These are phyloP conservation scores for Kwoniella newhampshirensis DNA, from an alignment of 768 basidiomycete species.

Conservation along the genomic window DNA sequence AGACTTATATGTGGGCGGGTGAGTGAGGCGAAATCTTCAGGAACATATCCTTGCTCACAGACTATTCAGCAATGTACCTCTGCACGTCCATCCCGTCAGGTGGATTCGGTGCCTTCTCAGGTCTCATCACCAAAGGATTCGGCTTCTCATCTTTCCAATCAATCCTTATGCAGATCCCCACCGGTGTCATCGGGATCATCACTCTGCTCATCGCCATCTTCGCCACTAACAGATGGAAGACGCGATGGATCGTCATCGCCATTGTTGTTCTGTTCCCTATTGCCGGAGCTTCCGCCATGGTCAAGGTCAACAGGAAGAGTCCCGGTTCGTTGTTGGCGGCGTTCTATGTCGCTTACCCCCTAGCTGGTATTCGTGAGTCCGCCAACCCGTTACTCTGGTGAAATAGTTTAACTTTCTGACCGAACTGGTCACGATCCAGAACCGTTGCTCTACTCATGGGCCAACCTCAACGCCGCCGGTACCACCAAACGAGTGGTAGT, in stretches of 20 bases:
- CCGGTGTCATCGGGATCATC: conserved; percentile 41
- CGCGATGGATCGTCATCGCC: conserved; percentile 34
- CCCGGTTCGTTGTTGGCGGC: conserved; percentile 22
- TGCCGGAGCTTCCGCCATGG: conserved; percentile 22
- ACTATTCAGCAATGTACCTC: conserved; percentile 7
- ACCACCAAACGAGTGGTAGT: conserved; percentile 46
- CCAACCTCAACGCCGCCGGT: conserved; percentile 44
- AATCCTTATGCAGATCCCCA: conserved; percentile 46
- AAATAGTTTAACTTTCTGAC: not conserved
- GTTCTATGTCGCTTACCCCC: conserved; percentile 36
- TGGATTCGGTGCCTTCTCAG: conserved; percentile 19
- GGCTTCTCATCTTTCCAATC: conserved; percentile 15
- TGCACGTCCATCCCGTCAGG: conserved; percentile 14
- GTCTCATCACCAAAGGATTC: conserved; percentile 27
- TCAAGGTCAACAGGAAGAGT: conserved; percentile 18
- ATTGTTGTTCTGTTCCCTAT: conserved; percentile 15
- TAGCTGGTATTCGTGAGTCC: conserved; percentile 26
- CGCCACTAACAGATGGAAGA: conserved; percentile 43
- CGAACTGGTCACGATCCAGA: not conserved
- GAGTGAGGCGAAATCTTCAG: not conserved
- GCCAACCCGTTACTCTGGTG: not conserved
- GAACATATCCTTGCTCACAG: not conserved
- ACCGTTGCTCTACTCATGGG: conserved; percentile 32
- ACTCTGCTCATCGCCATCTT: conserved; percentile 34
- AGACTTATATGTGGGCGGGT: conserved; percentile 28